Evolutionary conservation across 1,139 yeast genomes (phyloP), one percentile per base, ranked within the genome.

Genomic region (Lodderomyces margitis): DNA sequence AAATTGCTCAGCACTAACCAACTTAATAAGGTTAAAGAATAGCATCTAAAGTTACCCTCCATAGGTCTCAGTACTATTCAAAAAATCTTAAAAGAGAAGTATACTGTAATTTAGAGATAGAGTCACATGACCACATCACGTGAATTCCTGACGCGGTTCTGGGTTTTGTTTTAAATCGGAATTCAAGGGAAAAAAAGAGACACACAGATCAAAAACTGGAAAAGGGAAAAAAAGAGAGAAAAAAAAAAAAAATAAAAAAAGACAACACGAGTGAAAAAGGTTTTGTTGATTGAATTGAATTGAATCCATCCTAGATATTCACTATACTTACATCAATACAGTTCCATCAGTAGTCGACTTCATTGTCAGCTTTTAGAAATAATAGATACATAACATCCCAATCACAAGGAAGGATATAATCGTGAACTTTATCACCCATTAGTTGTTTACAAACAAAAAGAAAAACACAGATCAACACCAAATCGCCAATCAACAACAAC

Each of bases 301-400:
- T n/a, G n/a, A n/a, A n/a, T n/a, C n/a, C n/a, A n/a, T n/a, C n/a
- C n/a, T n/a, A n/a, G n/a, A n/a, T n/a, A n/a, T n/a, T n/a, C n/a
- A n/a, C n/a, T n/a, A n/a, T n/a, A n/a, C n/a, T n/a, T n/a, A n/a
- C n/a, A n/a, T n/a, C n/a, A n/a, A n/a, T 19, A 28, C 32, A 8
- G n/a, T 6, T 15, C 15, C 19, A 7, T 15, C 32, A 7, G 17
- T 17, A 20, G 24, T 21, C 8, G 19, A 38, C 32, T 21, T 14
- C 32, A 25, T 34, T 35, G 14, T 36, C 20, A 36, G 21, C 21
- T 19, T 15, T 24, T 32, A 24, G 15, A 34, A n/a, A 38, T 24
- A 20, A 9, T 4, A 23, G 24, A 21, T 36, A 38, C 24, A 28
- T 14, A 24, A 34, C 21, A 36, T 21, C 4, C 11, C 35, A 20